Percentiles rank a stretch among this genome's conserved stretches.
Conservation (phyloP, 1,284 basidiomycete species). For the Ganoderma multipileum region DNA sequence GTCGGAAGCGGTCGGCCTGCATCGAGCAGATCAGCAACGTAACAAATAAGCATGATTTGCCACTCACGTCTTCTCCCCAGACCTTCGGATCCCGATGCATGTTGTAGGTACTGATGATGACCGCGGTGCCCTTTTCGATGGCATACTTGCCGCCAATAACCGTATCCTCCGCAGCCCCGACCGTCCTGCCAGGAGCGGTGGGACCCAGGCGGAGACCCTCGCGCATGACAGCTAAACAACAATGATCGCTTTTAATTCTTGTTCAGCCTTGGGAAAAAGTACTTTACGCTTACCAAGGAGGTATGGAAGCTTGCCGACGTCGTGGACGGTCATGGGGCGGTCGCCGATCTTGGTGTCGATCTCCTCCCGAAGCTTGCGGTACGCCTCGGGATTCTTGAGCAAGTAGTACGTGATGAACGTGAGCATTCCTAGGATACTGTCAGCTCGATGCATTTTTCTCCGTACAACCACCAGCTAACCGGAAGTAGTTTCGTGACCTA, state of each 20-base stretch:
- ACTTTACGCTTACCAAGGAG: conserved; percentile 40
- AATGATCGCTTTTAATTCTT: background rate
- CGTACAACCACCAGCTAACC: conserved; percentile 24
- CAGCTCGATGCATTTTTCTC: background rate
- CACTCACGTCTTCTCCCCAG: conserved; percentile 56
- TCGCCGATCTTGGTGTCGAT: conserved; percentile 51
- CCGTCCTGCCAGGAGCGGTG: conserved; percentile 45
- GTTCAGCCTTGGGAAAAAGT: background rate
- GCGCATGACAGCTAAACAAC: conserved; percentile 48
- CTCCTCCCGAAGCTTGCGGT: conserved; percentile 53
- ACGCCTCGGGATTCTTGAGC: conserved; percentile 50
- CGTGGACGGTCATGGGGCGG: conserved; percentile 44
- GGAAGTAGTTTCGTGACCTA: conserved; percentile 56
- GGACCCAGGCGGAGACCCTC: conserved; percentile 54
- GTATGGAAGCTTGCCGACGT: conserved; percentile 52
- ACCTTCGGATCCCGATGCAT: conserved; percentile 53
- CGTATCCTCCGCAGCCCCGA: conserved; percentile 45
- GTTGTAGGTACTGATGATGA: conserved; percentile 42
- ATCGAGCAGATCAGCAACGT: background rate
- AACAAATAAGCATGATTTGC: background rate
- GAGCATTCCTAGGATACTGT: conserved; percentile 40
- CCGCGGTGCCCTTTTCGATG: conserved; percentile 42
- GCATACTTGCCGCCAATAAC: conserved; percentile 46
- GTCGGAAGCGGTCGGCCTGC: conserved; percentile 47
- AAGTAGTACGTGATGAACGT: conserved; percentile 51